A percentile compares a stretch with the other conserved stretches of the same genome.
Evolutionary conservation across 1,284 basidiomycete genomes (phyloP).

Genomic region (Puccinia hordei): DNA sequence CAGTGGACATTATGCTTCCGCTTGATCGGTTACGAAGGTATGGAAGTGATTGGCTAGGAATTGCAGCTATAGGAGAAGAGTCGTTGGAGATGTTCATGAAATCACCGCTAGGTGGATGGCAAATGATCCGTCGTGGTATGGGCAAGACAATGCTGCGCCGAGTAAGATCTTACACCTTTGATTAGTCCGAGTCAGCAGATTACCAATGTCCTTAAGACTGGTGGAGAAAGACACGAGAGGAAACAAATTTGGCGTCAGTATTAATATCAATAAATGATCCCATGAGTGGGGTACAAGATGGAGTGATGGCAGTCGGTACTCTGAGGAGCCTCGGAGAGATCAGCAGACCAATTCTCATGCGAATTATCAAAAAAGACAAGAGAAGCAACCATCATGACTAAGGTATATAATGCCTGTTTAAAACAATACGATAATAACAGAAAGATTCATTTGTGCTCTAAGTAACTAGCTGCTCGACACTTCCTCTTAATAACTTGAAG

Average conservation of each 20-base stretch:
- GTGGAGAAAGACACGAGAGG: background rate
- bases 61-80: background rate
- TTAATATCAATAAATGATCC: too few species aligned
- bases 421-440: too few species aligned
- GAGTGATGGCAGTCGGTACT: background rate
- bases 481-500: too few species aligned
- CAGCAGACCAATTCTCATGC: too few species aligned
- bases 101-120: background rate
- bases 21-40: background rate
- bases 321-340: too few species aligned
- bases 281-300: constrained; percentile 1
- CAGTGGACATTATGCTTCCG: constrained; percentile 7
- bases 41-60: background rate
- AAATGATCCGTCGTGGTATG: background rate
- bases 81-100: background rate
- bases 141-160: background rate
- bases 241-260: background rate
- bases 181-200: too few species aligned
- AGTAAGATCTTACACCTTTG: background rate
- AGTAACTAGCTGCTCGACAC: too few species aligned
- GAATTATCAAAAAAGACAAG: too few species aligned
- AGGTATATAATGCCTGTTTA: too few species aligned
- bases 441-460: too few species aligned
- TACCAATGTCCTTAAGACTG: too few species aligned
- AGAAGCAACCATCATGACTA: too few species aligned